Conservation (phyloP, 345 rosid species). For the Camelina sativa region DNA sequence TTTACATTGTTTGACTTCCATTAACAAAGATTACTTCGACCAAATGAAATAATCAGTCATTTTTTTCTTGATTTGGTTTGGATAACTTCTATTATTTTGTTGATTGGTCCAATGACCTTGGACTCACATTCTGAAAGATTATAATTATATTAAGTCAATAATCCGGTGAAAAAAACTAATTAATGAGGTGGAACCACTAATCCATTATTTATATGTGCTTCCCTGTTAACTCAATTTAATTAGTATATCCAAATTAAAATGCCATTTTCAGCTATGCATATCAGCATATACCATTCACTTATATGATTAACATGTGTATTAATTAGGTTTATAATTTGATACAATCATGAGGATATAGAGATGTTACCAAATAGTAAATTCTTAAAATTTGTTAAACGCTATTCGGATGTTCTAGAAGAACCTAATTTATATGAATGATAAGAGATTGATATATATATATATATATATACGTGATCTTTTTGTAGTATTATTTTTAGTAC, state of each 20-base stretch:
- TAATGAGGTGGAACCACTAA: not conserved
- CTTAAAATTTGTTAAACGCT: not conserved
- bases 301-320: not conserved
- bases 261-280: not conserved
- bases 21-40: not conserved
- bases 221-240: not conserved
- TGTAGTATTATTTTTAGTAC: too few species aligned
- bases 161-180: not conserved
- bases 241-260: not conserved
- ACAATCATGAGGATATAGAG: not conserved
- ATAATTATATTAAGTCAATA: not conserved
- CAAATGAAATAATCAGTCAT: not conserved
- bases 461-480: not conserved
- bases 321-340: too few species aligned
- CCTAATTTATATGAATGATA: not conserved
- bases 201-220: not conserved
- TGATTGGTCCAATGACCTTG: not conserved
- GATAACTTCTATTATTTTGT: not conserved
- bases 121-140: not conserved
- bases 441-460: too few species aligned
- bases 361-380: not conserved
- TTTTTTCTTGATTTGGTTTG: not conserved
- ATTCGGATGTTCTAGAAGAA: not conserved
- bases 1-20: not conserved
- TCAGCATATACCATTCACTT: not conserved